phyloP scores from a whole-genome alignment of 305 asterid species.

The Plantago lanceolata region DNA sequence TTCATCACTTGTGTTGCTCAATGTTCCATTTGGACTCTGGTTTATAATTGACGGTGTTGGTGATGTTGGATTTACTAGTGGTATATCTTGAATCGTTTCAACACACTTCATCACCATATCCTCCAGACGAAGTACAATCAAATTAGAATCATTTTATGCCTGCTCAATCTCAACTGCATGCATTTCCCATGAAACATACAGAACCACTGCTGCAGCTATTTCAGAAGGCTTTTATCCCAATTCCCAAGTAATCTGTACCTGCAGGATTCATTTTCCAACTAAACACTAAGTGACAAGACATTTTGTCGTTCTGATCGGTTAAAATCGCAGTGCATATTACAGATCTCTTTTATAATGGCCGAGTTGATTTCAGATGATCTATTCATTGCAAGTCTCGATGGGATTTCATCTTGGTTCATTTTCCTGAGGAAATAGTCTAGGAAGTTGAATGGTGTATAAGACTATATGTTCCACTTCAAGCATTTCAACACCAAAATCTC shows the following conservation, averaged over 20 bases:
- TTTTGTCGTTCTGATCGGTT: no score
- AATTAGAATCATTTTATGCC: conserved; percentile 21
- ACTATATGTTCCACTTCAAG: conserved; percentile 60
- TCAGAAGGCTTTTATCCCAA: conserved; percentile 70
- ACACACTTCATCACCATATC: conserved; percentile 56
- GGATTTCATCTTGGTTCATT: conserved; percentile 33
- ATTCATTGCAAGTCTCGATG: conserved; percentile 27
- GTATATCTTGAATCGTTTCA: conserved; percentile 46
- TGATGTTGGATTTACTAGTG: conserved; percentile 18
- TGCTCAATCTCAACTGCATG: conserved; percentile 39
- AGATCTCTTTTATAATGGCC: no score
- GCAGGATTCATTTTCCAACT: conserved; percentile 46
- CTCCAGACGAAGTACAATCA: conserved; percentile 47
- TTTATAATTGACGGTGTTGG: background rate
- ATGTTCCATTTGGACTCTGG: background rate
- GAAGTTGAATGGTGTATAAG: conserved; percentile 60
- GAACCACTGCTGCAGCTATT: conserved; percentile 69
- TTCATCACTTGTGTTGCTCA: background rate
- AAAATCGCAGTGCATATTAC: no score
- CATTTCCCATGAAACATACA: conserved; percentile 42
- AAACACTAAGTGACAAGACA: no score
- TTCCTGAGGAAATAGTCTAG: conserved; percentile 54
- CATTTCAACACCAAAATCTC: conserved; percentile 51
- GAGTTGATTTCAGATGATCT: conserved; percentile 48
- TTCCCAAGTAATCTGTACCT: conserved; percentile 81